Conservation (phyloP, 495 filamentous ascomycete species). For the Parathielavia appendiculata region DNA sequence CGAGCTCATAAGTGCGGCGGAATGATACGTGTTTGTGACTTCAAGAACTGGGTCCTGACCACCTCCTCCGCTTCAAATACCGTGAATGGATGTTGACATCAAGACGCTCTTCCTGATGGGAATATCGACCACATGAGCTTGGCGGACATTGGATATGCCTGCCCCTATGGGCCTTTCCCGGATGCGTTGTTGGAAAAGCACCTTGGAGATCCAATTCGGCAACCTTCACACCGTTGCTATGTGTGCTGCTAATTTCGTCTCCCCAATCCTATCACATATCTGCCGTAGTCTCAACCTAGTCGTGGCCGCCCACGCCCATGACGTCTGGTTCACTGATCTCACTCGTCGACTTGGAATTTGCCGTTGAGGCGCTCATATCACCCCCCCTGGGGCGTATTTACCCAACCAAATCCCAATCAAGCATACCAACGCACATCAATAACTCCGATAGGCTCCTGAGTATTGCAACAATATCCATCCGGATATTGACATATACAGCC, state of each 20-base stretch:
- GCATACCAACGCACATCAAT: neutral
- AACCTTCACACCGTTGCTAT: neutral
- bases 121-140: constrained; percentile 7
- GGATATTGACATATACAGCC: constrained; percentile 20
- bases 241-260: neutral
- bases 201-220: constrained; percentile 5
- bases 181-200: constrained; percentile 1
- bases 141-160: no score
- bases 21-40: neutral
- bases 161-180: neutral
- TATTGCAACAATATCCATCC: constrained; percentile 10
- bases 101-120: neutral
- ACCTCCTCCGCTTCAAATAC: no score
- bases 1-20: constrained; percentile 1
- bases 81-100: neutral
- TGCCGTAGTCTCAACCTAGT: constrained; percentile 9
- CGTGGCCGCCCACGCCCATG: constrained; percentile 3
- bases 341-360: constrained; percentile 4
- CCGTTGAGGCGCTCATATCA: constrained; percentile 11
- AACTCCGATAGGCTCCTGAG: constrained; percentile 14
- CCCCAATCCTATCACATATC: constrained; percentile 14
- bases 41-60: constrained; percentile 7
- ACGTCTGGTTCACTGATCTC: neutral
- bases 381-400: neutral
- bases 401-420: neutral